Percentiles rank a stretch among this genome's conserved stretches.
phyloP scores from a whole-genome alignment of 2,329 filamentous ascomycete genomes.

The Stemphylium beticola region DNA sequence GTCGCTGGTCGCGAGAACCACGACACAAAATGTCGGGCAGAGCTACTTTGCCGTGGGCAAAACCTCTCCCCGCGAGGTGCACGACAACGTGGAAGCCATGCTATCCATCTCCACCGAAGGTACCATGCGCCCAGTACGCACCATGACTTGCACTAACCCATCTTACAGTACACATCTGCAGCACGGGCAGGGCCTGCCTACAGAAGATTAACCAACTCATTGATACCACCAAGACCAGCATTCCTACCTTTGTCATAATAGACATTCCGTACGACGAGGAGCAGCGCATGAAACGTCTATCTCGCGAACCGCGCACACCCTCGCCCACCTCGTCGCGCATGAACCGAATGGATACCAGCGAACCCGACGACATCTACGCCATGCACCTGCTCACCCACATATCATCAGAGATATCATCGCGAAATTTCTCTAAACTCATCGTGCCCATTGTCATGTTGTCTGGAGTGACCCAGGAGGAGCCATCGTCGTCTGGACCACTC shows the following conservation, averaged over 20 bases:
- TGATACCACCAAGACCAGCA: constrained; percentile 39
- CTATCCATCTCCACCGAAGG: constrained; percentile 52
- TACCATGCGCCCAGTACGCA: constrained; percentile 18
- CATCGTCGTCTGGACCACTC: constrained; percentile 31
- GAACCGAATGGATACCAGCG: constrained; percentile 38
- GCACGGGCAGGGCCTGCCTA: constrained; percentile 48
- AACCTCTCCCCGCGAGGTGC: constrained; percentile 42
- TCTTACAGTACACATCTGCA: constrained; percentile 49
- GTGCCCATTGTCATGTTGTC: constrained; percentile 51
- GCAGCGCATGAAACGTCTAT: constrained; percentile 48
- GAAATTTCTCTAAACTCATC: constrained; percentile 49
- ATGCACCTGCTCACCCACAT: constrained; percentile 52
- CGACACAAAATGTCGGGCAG: constrained; percentile 40
- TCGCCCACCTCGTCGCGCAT: constrained; percentile 48
- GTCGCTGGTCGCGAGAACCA: constrained; percentile 42
- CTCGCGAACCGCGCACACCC: constrained; percentile 50
- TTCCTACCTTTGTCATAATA: constrained; percentile 51
- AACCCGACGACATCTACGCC: constrained; percentile 52
- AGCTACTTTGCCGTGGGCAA: constrained; percentile 47
- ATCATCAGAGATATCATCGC: constrained; percentile 50
- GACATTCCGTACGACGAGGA: constrained; percentile 54
- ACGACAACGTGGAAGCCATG: constrained; percentile 49
- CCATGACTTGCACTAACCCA: constrained; percentile 12
- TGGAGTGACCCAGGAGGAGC: constrained; percentile 43
- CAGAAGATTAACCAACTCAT: constrained; percentile 46